Conservation (phyloP, 495 filamentous ascomycete genomes). For the Daldinia caldariorum region DNA sequence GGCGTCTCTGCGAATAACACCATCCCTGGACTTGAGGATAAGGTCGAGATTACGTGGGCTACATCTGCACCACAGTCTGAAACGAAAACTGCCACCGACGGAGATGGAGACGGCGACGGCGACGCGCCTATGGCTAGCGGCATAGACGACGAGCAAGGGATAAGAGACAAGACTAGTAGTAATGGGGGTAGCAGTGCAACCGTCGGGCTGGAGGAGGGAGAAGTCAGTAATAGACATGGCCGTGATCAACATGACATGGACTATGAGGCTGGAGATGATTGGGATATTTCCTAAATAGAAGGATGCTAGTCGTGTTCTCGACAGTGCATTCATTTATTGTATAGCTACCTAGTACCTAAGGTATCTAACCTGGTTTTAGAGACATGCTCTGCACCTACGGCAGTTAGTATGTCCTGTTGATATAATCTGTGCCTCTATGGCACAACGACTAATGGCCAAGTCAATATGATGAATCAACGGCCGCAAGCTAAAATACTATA, state of each 20-base stretch:
- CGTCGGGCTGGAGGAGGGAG: slow-evolving; percentile 41
- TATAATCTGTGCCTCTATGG: too few relatives aligned
- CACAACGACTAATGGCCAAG: too few relatives aligned
- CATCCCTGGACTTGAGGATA: slow-evolving; percentile 76
- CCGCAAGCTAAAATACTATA: too few relatives aligned
- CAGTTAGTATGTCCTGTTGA: too few relatives aligned
- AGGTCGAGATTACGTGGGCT: slow-evolving; percentile 81
- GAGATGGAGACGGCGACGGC: slow-evolving; percentile 18
- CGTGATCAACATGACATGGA: slow-evolving; percentile 48
- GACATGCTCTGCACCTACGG: too few relatives aligned
- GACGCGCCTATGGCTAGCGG: slow-evolving; percentile 20
- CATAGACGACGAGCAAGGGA: slow-evolving; percentile 24
- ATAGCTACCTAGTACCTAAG: too few relatives aligned
- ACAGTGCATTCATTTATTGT: neutral
- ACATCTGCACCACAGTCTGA: slow-evolving; percentile 42
- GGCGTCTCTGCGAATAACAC: slow-evolving; percentile 62
- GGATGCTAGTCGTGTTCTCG: neutral
- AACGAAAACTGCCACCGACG: slow-evolving; percentile 15
- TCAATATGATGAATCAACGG: too few relatives aligned
- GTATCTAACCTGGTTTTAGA: too few relatives aligned
- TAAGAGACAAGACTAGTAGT: slow-evolving; percentile 22
- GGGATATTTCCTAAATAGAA: slow-evolving; percentile 30
- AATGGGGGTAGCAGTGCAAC: slow-evolving; percentile 14
- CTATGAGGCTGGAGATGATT: slow-evolving; percentile 43
- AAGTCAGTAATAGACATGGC: slow-evolving; percentile 30